Evolutionary conservation across 352 stramenopile species (phyloP).

Genomic region (Sclerospora graminicola): DNA sequence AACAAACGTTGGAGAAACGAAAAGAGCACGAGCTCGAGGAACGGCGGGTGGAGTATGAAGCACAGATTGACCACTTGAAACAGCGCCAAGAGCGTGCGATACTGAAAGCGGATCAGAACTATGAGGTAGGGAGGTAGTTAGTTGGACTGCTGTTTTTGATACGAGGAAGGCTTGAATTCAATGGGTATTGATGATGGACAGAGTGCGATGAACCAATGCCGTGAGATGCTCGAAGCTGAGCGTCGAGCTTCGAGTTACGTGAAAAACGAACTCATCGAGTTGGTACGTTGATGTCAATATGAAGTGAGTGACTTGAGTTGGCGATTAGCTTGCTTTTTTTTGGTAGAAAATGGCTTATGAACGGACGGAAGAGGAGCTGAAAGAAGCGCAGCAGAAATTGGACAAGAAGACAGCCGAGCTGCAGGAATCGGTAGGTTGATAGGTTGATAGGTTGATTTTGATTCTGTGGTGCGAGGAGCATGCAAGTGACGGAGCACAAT

Average conservation of each 20-base stretch:
- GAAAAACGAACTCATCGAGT: conserved; percentile 31
- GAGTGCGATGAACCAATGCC: too few relatives aligned
- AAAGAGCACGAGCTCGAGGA: conserved; percentile 45
- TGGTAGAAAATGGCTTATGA: conserved; percentile 33
- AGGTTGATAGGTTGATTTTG: not conserved
- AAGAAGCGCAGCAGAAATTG: conserved; percentile 46
- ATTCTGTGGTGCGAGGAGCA: not conserved
- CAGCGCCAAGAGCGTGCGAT: conserved; percentile 32
- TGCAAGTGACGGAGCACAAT: not conserved
- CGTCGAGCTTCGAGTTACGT: not conserved
- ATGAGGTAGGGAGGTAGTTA: too few relatives aligned
- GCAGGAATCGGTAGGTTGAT: conserved; percentile 45
- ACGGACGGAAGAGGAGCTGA: conserved; percentile 34
- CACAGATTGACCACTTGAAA: conserved; percentile 47
- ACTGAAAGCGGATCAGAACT: conserved; percentile 26
- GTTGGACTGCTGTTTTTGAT: too few relatives aligned
- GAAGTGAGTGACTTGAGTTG: too few relatives aligned
- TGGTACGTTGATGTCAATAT: conserved; percentile 12
- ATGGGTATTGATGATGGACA: too few relatives aligned
- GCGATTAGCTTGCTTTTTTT: not conserved
- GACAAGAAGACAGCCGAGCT: conserved; percentile 57
- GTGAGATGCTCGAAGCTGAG: too few relatives aligned
- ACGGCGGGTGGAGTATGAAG: conserved; percentile 35
- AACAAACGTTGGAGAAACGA: too few relatives aligned
- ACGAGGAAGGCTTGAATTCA: too few relatives aligned